Evolutionary conservation across 208 protist genomes (phyloP).

Genomic region (Wallacemonas collosoma): DNA sequence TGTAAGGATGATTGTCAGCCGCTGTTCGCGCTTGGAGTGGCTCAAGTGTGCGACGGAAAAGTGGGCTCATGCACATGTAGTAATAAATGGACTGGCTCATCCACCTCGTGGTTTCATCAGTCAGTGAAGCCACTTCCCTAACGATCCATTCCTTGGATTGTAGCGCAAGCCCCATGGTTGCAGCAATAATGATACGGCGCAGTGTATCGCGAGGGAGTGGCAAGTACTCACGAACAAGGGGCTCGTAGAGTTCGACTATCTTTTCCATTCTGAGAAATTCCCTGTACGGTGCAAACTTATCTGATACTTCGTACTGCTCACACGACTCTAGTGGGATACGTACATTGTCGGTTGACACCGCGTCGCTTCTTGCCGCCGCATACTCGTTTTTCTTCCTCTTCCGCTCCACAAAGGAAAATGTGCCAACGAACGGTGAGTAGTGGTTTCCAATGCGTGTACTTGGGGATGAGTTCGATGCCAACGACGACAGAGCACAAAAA

Average conservation of each 20-base stretch:
- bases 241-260: conserved; percentile 76
- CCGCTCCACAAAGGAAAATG: conserved; percentile 54
- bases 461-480: background rate
- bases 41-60: conserved; percentile 62
- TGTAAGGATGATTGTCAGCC: conserved; percentile 12
- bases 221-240: conserved; percentile 55
- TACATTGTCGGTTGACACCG: background rate
- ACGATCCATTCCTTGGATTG: conserved; percentile 57
- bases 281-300: conserved; percentile 26
- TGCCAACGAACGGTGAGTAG: conserved; percentile 81
- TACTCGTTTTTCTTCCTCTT: conserved; percentile 16
- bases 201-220: conserved; percentile 49
- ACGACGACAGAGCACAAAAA: conserved; percentile 6
- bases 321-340: conserved; percentile 69
- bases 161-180: conserved; percentile 45
- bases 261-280: conserved; percentile 53
- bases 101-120: conserved; percentile 62
- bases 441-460: conserved; percentile 85
- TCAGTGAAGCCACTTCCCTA: conserved; percentile 57
- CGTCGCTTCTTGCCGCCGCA: background rate
- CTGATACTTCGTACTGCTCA: conserved; percentile 26
- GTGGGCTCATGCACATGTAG: conserved; percentile 75
- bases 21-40: conserved; percentile 55
- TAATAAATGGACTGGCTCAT: conserved; percentile 70
- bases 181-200: conserved; percentile 69